Conservation (phyloP, 2,329 filamentous ascomycete species). For the Colletotrichum sp. region DNA sequence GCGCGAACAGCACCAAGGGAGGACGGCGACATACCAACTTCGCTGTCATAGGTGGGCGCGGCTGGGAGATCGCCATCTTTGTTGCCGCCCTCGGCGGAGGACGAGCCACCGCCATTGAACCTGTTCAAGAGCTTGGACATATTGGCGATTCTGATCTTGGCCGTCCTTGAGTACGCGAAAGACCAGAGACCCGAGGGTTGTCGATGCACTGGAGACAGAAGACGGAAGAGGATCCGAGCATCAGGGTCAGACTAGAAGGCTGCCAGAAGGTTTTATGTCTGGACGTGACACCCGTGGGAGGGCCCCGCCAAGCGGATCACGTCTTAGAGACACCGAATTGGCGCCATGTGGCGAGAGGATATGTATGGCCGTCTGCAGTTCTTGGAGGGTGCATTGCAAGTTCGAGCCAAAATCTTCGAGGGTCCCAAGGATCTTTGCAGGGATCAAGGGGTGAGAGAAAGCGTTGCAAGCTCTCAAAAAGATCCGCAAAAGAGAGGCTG, state of each 20-base stretch:
- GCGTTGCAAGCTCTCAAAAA: background rate
- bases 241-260: background rate
- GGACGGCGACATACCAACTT: slow-evolving; percentile 11
- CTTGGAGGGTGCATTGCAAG: background rate
- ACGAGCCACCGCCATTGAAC: slow-evolving; percentile 1
- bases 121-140: slow-evolving; percentile 13
- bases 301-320: slow-evolving; percentile 20
- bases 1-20: too few species aligned
- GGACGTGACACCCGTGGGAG: background rate
- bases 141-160: background rate
- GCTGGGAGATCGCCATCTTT: slow-evolving; percentile 2
- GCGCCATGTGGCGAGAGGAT: slow-evolving; percentile 19
- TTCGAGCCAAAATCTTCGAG: background rate
- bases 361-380: background rate
- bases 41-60: slow-evolving; percentile 15
- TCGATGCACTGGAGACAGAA: background rate
- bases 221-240: background rate
- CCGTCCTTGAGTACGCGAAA: background rate
- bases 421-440: background rate
- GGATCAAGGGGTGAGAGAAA: background rate
- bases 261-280: slow-evolving; percentile 17
- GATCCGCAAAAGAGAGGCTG: background rate
- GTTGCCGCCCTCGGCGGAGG: background rate
- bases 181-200: background rate
- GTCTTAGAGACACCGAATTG: slow-evolving; percentile 11